These are phyloP conservation scores for Loxodes magnus DNA, from an alignment of 73 alveolate species.

Conservation along the genomic window DNA sequence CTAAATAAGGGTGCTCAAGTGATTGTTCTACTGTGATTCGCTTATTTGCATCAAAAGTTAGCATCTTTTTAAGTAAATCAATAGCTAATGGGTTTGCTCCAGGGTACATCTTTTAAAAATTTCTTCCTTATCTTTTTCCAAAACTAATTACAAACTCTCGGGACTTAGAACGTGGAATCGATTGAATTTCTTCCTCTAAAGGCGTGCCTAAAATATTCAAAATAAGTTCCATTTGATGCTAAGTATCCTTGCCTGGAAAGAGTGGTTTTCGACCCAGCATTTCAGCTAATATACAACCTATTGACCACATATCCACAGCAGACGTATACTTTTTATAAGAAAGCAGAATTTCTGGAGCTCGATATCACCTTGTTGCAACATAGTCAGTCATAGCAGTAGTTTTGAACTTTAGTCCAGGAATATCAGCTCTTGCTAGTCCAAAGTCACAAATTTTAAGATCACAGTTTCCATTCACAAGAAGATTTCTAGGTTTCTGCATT, in stretches of 20 bases:
- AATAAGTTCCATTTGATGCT: constrained; percentile 68
- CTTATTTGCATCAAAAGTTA: constrained; percentile 64
- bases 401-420: constrained; percentile 31
- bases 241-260: constrained; percentile 78
- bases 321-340: constrained; percentile 36
- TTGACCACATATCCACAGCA: constrained; percentile 82
- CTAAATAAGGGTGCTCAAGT: constrained; percentile 75
- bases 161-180: constrained; percentile 28
- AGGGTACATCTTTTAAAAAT: constrained; percentile 32
- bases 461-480: constrained; percentile 76
- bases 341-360: constrained; percentile 75
- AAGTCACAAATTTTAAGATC: constrained; percentile 90
- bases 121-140: constrained; percentile 39
- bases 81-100: constrained; percentile 51
- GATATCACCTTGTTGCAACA: constrained; percentile 76
- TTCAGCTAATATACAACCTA: constrained; percentile 91
- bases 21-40: constrained; percentile 86
- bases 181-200: constrained; percentile 29
- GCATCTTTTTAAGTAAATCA: constrained; percentile 49
- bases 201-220: constrained; percentile 82
- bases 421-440: constrained; percentile 71
- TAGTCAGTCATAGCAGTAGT: constrained; percentile 53
- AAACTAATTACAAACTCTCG: constrained; percentile 23
- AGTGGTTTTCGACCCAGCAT: constrained; percentile 68
- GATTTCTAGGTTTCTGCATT: constrained; percentile 69